Evolutionary conservation across 148 eudicot species (phyloP).

Genomic region (Vaccinium vitisidaea): DNA sequence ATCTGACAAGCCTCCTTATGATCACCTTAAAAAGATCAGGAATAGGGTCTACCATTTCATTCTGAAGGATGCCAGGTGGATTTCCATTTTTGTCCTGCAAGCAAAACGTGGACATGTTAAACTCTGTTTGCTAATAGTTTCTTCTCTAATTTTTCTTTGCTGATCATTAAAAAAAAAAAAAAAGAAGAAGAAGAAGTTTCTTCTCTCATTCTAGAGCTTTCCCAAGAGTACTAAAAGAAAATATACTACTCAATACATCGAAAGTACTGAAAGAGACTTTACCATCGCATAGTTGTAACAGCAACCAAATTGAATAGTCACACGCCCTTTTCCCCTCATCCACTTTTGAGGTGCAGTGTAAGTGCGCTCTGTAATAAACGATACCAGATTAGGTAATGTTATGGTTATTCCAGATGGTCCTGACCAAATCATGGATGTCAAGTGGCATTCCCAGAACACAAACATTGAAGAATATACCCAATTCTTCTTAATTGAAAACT

Average conservation of each 20-base stretch:
- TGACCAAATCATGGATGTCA: not conserved
- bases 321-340: conserved; percentile 98
- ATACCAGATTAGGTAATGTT: conserved; percentile 8
- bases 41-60: conserved; percentile 69
- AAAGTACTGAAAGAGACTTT: conserved; percentile 19
- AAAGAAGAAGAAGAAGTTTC: no score
- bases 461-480: not conserved
- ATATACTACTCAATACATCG: not conserved
- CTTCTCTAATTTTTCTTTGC: not conserved
- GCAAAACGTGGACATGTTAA: conserved; percentile 6
- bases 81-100: conserved; percentile 86
- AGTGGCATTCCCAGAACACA: not conserved
- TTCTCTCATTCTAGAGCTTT: not conserved
- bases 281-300: conserved; percentile 72
- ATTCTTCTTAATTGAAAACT: not conserved
- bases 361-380: conserved; percentile 60
- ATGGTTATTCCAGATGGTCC: not conserved
- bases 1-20: conserved; percentile 74
- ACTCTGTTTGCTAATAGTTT: not conserved
- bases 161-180: no score
- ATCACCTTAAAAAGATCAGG: conserved; percentile 79
- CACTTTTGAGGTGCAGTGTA: conserved; percentile 84
- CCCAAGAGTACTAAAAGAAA: not conserved
- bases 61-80: conserved; percentile 85
- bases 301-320: conserved; percentile 90